Conservation (phyloP, 495 filamentous ascomycete species). For the Amorphotheca resinae region DNA sequence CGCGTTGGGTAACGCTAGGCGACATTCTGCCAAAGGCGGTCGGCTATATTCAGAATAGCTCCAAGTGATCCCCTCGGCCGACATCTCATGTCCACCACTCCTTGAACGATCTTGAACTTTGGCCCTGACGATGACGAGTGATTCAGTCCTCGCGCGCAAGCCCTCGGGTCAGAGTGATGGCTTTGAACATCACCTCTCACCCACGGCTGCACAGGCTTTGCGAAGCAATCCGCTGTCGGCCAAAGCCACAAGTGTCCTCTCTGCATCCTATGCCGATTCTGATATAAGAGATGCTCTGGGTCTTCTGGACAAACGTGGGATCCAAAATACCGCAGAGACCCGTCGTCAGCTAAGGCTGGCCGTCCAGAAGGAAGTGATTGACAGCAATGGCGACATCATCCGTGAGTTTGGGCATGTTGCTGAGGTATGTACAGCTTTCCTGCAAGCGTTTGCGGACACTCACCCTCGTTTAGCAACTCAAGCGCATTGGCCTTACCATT, state of each 20-base stretch:
- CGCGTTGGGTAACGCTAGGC: background rate
- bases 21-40: background rate
- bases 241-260: slow-evolving; percentile 74
- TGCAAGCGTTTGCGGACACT: background rate
- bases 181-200: slow-evolving; percentile 14
- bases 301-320: slow-evolving; percentile 56
- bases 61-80: too few relatives aligned
- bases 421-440: slow-evolving; percentile 43
- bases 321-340: slow-evolving; percentile 67
- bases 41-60: too few relatives aligned
- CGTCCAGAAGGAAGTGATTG: slow-evolving; percentile 84
- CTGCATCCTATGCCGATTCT: slow-evolving; percentile 81
- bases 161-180: slow-evolving; percentile 15
- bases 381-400: slow-evolving; percentile 87
- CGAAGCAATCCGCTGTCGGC: slow-evolving; percentile 48
- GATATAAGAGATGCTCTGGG: slow-evolving; percentile 81
- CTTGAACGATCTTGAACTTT: background rate
- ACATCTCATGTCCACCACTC: background rate
- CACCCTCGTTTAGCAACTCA: slow-evolving; percentile 53
- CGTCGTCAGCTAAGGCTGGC: slow-evolving; percentile 70
- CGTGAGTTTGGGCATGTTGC: slow-evolving; percentile 83
- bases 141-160: slow-evolving; percentile 20
- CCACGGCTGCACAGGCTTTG: slow-evolving; percentile 9
- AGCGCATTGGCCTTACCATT: slow-evolving; percentile 70
- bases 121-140: slow-evolving; percentile 13